Percentiles rank a stretch among this genome's conserved stretches.
Conservation (phyloP, 345 rosid species). For the Trapa incisa region DNA sequence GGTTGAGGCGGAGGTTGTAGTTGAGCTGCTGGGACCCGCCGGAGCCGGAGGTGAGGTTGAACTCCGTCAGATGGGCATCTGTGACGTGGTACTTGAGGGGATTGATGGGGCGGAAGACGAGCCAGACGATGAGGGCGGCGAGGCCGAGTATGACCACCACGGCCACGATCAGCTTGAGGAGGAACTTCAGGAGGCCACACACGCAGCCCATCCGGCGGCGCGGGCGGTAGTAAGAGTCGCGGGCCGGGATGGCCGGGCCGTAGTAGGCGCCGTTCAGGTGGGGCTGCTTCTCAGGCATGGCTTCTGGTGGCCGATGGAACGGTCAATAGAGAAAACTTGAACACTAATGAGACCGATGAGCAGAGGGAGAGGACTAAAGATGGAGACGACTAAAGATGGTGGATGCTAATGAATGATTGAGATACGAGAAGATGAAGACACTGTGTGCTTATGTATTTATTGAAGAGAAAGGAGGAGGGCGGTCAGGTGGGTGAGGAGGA, state of each 20-base stretch:
- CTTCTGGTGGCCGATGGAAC: background rate
- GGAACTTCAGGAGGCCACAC: conserved; percentile 14
- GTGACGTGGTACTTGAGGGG: conserved; percentile 27
- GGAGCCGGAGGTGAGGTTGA: conserved; percentile 15
- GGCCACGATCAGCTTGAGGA: conserved; percentile 13
- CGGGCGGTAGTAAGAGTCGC: conserved; percentile 13
- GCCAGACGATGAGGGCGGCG: conserved; percentile 27
- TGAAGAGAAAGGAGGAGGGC: too few relatives aligned
- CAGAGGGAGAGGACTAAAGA: too few relatives aligned
- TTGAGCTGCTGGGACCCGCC: conserved; percentile 13
- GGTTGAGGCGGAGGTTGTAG: conserved; percentile 22
- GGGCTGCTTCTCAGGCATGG: conserved; percentile 13
- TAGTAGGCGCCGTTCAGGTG: conserved; percentile 21
- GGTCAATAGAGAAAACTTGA: too few relatives aligned
- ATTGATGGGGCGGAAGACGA: conserved; percentile 27
- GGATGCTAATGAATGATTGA: background rate
- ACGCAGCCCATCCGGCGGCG: conserved; percentile 11
- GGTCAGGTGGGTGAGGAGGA: too few relatives aligned
- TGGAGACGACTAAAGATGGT: too few relatives aligned
- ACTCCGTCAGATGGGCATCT: conserved; percentile 23
- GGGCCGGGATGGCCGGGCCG: conserved; percentile 18
- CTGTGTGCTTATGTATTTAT: background rate
- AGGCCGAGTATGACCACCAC: conserved; percentile 15
- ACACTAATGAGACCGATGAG: too few relatives aligned
- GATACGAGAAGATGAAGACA: background rate